Percentiles rank a stretch among this genome's conserved stretches.
phyloP scores from a whole-genome alignment of 306 rosid genomes.

The Quercus berberidifolia region DNA sequence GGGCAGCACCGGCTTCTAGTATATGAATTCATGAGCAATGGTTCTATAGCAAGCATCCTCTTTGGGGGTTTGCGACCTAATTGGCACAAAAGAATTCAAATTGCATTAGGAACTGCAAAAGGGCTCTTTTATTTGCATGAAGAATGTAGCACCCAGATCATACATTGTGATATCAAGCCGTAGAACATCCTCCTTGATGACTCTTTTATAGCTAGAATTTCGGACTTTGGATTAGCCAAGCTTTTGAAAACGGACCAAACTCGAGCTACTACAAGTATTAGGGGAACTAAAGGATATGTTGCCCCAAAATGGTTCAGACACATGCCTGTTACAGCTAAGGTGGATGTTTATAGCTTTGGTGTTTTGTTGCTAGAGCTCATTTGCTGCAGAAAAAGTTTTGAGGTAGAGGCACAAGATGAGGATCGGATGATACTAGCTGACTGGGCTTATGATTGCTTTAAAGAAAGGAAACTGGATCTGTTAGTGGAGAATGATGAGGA shows the following conservation, averaged over 20 bases:
- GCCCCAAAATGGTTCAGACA: slow-evolving; percentile 29
- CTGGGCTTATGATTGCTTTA: slow-evolving; percentile 37
- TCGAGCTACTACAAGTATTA: background rate
- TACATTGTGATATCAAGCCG: slow-evolving; percentile 38
- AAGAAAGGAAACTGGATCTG: background rate
- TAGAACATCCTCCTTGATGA: slow-evolving; percentile 41
- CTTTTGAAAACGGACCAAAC: slow-evolving; percentile 22
- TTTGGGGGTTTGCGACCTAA: slow-evolving; percentile 13
- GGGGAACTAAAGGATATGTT: slow-evolving; percentile 28
- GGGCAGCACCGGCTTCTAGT: slow-evolving; percentile 26
- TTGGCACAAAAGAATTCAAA: slow-evolving; percentile 27
- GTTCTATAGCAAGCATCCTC: slow-evolving; percentile 23
- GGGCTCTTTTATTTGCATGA: slow-evolving; percentile 28
- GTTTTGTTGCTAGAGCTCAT: slow-evolving; percentile 29
- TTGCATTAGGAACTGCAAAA: slow-evolving; percentile 20
- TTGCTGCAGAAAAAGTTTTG: slow-evolving; percentile 31
- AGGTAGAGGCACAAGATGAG: background rate
- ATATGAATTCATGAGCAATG: slow-evolving; percentile 41
- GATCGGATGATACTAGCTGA: slow-evolving; percentile 25
- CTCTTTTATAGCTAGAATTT: slow-evolving; percentile 14
- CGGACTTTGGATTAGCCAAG: slow-evolving; percentile 40
- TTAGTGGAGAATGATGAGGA: background rate
- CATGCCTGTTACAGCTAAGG: slow-evolving; percentile 30
- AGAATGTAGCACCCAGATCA: slow-evolving; percentile 30
- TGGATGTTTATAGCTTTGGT: slow-evolving; percentile 39